These are phyloP conservation scores for Rhodotorula toruloides DNA, from an alignment of 768 basidiomycete genomes.

Conservation along the genomic window DNA sequence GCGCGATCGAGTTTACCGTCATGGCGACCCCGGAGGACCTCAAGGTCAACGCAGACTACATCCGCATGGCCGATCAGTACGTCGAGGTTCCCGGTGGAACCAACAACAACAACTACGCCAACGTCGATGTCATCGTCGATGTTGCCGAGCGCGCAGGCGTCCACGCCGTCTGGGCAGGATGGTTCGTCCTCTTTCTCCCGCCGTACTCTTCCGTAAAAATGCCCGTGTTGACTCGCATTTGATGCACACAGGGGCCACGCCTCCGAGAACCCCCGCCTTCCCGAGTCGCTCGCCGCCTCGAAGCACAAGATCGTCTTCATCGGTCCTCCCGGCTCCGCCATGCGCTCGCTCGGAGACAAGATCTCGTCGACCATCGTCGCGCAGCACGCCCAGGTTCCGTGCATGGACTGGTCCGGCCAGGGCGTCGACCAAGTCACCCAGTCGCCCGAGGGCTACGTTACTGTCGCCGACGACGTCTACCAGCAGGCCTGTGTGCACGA, in stretches of 20 bases:
- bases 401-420: slow-evolving; percentile 97
- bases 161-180: slow-evolving; percentile 99
- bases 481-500: slow-evolving; percentile 75
- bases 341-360: slow-evolving; percentile 98
- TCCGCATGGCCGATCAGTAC: slow-evolving; percentile 98
- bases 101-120: slow-evolving; percentile 99
- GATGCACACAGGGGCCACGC: slow-evolving; percentile 68
- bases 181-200: slow-evolving; percentile 51
- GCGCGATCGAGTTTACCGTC: slow-evolving; percentile 95
- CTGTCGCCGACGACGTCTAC: slow-evolving; percentile 88
- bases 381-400: slow-evolving; percentile 90
- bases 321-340: slow-evolving; percentile 95
- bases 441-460: slow-evolving; percentile 81
- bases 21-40: slow-evolving; percentile 90
- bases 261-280: slow-evolving; percentile 94
- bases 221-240: background rate
- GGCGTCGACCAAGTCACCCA: slow-evolving; percentile 82
- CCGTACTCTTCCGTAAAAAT: background rate
- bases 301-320: slow-evolving; percentile 98
- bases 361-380: slow-evolving; percentile 99
- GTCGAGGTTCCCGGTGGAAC: slow-evolving; percentile 97
- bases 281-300: slow-evolving; percentile 83
- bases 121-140: slow-evolving; percentile 97
- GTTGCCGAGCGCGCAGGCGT: slow-evolving; percentile 95
- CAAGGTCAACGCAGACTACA: slow-evolving; percentile 94